These are phyloP conservation scores for Ogataea ramenticola DNA, from an alignment of 805 yeast genomes.

Conservation along the genomic window DNA sequence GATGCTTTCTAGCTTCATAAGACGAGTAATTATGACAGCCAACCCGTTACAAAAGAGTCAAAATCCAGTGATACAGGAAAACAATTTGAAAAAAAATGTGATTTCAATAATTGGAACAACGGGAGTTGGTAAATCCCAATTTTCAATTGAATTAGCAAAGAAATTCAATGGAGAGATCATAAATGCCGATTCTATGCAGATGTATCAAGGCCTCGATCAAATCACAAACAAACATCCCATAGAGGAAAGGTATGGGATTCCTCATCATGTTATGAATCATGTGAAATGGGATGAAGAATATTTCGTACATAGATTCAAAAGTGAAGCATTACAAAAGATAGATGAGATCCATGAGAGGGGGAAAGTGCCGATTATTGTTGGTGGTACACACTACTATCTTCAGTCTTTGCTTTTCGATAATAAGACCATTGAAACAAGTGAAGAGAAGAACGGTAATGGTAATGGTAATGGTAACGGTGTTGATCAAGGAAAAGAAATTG, in stretches of 20 bases:
- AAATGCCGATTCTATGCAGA: conserved; percentile 97
- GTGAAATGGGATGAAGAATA: conserved; percentile 77
- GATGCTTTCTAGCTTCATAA: too few relatives aligned
- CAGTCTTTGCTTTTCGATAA: conserved; percentile 72
- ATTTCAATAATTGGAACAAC: conserved; percentile 65
- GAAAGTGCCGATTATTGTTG: conserved; percentile 81
- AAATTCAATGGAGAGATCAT: conserved; percentile 79
- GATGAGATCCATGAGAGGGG: conserved; percentile 58
- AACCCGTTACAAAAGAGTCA: too few relatives aligned
- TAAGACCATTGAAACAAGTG: too few relatives aligned
- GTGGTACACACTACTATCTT: conserved; percentile 93
- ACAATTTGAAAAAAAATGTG: conserved; percentile 12
- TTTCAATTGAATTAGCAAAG: conserved; percentile 72
- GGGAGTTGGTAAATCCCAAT: conserved; percentile 93
- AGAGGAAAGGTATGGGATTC: conserved; percentile 62
- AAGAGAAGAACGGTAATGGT: conserved; percentile 32
- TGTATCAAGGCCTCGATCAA: conserved; percentile 63
- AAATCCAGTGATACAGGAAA: neutral
- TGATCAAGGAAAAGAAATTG: conserved; percentile 19
- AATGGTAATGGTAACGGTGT: conserved; percentile 24
- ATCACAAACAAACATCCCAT: conserved; percentile 93
- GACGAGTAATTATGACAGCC: too few relatives aligned
- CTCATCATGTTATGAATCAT: conserved; percentile 87
- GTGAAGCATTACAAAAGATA: conserved; percentile 60
- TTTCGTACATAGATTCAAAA: conserved; percentile 67